Evolutionary conservation across 805 yeast genomes (phyloP).

Genomic region (Maudiozyma pseudohumilis): DNA sequence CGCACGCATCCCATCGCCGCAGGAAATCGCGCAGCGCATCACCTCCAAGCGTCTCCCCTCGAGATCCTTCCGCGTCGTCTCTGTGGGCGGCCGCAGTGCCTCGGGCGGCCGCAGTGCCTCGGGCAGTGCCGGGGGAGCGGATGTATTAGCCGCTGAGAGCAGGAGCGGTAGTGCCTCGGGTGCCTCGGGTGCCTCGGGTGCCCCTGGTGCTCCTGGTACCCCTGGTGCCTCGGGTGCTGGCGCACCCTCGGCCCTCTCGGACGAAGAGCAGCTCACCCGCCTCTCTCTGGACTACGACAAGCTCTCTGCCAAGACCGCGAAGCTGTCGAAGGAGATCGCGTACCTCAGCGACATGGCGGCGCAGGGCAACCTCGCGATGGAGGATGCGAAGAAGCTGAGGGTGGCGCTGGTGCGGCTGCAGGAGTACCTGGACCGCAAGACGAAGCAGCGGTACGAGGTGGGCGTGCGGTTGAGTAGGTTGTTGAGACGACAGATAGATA

Average conservation of each 20-base stretch:
- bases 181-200: background rate
- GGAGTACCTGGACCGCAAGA: constrained; percentile 33
- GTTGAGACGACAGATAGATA: constrained; percentile 33
- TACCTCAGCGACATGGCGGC: constrained; percentile 30
- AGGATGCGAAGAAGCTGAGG: constrained; percentile 31
- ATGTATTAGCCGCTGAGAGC: too few species aligned
- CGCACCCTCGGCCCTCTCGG: too few species aligned
- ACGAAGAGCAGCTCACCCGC: constrained; percentile 11
- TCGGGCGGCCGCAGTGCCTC: constrained; percentile 12
- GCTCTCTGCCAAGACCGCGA: constrained; percentile 28
- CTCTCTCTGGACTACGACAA: constrained; percentile 28
- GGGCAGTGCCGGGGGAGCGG: constrained; percentile 1
- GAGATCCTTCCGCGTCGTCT: constrained; percentile 27
- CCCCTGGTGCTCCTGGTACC: background rate
- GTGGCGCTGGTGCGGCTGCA: constrained; percentile 31
- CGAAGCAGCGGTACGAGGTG: constrained; percentile 35
- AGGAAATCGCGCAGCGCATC: background rate
- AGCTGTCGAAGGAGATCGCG: constrained; percentile 31
- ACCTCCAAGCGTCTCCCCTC: constrained; percentile 12
- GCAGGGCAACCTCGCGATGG: constrained; percentile 30
- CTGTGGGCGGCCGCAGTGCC: constrained; percentile 15
- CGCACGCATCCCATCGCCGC: background rate
- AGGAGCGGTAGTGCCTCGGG: too few species aligned
- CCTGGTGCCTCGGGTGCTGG: background rate
- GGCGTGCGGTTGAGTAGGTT: constrained; percentile 34